These are phyloP conservation scores for Fusarium pseudocircinatum DNA, from an alignment of 2,329 filamentous ascomycete genomes.

Conservation along the genomic window DNA sequence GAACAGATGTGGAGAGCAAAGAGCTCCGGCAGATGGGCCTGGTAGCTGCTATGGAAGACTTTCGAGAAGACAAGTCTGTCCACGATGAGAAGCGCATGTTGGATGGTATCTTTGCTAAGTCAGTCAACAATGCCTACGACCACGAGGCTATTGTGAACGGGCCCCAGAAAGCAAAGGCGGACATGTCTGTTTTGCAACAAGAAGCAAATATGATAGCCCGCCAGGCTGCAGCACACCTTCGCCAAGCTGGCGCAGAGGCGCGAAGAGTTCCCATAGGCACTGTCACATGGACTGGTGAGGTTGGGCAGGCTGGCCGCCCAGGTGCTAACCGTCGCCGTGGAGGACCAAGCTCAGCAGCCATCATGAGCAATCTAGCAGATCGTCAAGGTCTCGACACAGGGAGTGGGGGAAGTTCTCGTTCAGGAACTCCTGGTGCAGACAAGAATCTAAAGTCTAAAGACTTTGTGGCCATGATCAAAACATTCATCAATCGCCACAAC, in stretches of 20 bases:
- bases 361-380: slow-evolving; percentile 66
- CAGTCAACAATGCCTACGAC: slow-evolving; percentile 90
- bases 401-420: slow-evolving; percentile 57
- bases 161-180: slow-evolving; percentile 75
- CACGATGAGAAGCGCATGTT: slow-evolving; percentile 80
- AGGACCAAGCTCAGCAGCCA: slow-evolving; percentile 62
- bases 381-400: slow-evolving; percentile 62
- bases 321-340: slow-evolving; percentile 62
- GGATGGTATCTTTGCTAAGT: slow-evolving; percentile 86
- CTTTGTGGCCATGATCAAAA: slow-evolving; percentile 77
- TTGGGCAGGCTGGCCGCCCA: slow-evolving; percentile 79
- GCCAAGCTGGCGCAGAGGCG: slow-evolving; percentile 77
- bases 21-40: slow-evolving; percentile 65
- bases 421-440: slow-evolving; percentile 54
- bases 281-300: slow-evolving; percentile 92
- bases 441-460: slow-evolving; percentile 64
- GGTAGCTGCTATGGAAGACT: slow-evolving; percentile 73
- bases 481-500: slow-evolving; percentile 81
- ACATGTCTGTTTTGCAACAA: slow-evolving; percentile 79
- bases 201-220: slow-evolving; percentile 85
- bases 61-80: slow-evolving; percentile 62
- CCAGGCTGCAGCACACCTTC: slow-evolving; percentile 79
- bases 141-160: slow-evolving; percentile 92
- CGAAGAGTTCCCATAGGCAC: slow-evolving; percentile 80
- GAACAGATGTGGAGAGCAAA: slow-evolving; percentile 33